Base-by-base conservation (phyloP, 495 filamentous ascomycete species). In the Penicillium roqueforti region DNA sequence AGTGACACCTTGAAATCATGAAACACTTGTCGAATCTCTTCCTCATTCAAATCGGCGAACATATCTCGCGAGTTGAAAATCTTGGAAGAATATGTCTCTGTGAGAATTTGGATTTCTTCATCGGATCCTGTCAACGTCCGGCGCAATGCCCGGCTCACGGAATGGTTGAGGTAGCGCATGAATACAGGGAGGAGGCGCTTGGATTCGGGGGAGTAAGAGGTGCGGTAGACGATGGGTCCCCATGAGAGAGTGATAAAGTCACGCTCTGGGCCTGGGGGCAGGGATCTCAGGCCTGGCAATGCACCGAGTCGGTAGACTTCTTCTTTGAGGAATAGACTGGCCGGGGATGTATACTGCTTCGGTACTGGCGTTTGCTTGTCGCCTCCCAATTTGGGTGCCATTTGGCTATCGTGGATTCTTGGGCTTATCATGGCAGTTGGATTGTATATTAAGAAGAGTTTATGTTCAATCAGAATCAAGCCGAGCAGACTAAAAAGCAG, bases 221-320 rank as follows among this genome's bases (percentile, higher is more conserved):
- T 70, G 20, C 63, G 61, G 38, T 65, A 70, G 36, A 68, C 39
- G 11, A 70, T 32, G 9, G 63, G 66, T 0, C 68, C 68, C 68
- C 68, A 70, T 41, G 63, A 63, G 5, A 67, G 42, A 14, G 61
- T 54, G 11, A 71, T 42, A 36, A 68, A 71, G 11, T 68, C 68
- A 7, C 66, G 63, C 28, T 60, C 53, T 7, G 58, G 59, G 16
- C 62, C 47, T 34, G 56, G 61, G 6, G 66, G 66, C 9, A 67
- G 41, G 1, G 58, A 66, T 36, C 66, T 58, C 6, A 70, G 42
- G 5, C 68, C 68, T 9, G 61, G 63, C 14, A 55, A 55, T 14
- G 60, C 40, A 9, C 61, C 68, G 9, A 68, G 58, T 53, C 58
- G 52, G 31, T 58, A 68, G 26, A 70, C 64, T 55, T 70, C 66